Evolutionary conservation across 139 green algal species (phyloP).

Genomic region (Chlamydomonas urium): DNA sequence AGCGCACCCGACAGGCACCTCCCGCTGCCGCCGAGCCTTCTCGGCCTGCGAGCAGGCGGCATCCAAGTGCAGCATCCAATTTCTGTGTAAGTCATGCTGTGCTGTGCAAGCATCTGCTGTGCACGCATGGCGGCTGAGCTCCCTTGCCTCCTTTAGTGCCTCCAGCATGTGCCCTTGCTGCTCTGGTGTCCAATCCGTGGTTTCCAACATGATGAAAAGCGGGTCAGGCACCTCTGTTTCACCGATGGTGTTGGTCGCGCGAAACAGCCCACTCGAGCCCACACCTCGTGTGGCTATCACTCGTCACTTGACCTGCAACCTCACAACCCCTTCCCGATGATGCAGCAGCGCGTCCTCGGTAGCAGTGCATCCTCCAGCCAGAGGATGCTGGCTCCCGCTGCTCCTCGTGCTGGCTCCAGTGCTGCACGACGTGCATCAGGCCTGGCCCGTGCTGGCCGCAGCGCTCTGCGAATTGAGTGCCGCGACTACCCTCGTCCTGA

Average conservation of each 20-base stretch:
- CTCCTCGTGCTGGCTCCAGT: too few species aligned
- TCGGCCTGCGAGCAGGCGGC: conserved; percentile 43
- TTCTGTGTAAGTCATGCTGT: background rate
- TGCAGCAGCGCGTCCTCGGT: too few species aligned
- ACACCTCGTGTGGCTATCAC: too few species aligned
- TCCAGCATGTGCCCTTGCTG: conserved; percentile 40
- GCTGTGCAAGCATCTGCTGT: background rate
- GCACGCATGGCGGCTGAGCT: background rate
- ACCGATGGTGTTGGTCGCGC: too few species aligned
- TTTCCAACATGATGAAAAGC: too few species aligned
- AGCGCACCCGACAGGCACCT: conserved; percentile 79
- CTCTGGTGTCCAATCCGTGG: conserved; percentile 31
- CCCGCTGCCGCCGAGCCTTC: conserved; percentile 39
- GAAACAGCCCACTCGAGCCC: too few species aligned
- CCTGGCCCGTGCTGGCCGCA: too few species aligned
- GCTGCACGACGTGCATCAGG: background rate
- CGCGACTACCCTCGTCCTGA: conserved; percentile 75
- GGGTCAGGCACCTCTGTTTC: too few species aligned
- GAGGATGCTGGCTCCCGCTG: too few species aligned
- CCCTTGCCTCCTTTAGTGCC: conserved; percentile 37
- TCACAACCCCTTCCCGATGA: too few species aligned
- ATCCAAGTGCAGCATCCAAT: background rate
- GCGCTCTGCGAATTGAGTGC: background rate
- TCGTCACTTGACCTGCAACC: too few species aligned
- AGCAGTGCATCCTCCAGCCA: too few species aligned